Evolutionary conservation across 108 stramenopile species (phyloP).

Genomic region (Discostella pseudostelligera): DNA sequence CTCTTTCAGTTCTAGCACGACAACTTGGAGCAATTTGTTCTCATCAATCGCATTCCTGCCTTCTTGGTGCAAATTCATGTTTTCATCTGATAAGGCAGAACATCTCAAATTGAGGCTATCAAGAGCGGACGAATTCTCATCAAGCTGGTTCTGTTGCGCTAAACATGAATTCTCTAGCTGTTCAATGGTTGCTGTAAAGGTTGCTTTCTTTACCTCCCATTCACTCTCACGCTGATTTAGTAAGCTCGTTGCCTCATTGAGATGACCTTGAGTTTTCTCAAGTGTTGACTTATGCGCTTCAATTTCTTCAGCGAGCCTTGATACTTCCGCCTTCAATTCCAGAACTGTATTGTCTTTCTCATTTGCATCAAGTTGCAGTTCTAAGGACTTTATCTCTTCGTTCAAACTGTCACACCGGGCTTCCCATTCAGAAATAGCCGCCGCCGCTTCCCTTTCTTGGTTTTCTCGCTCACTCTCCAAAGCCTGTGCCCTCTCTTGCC

Average conservation of each 20-base stretch:
- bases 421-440: slow-evolving; percentile 70
- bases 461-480: slow-evolving; percentile 14
- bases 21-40: slow-evolving; percentile 41
- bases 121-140: background rate
- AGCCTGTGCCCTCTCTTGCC: background rate
- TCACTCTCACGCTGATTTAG: slow-evolving; percentile 12
- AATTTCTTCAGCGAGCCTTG: slow-evolving; percentile 6
- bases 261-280: slow-evolving; percentile 6
- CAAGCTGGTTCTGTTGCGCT: slow-evolving; percentile 3
- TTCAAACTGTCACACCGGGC: slow-evolving; percentile 47
- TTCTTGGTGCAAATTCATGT: slow-evolving; percentile 7
- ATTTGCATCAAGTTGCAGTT: slow-evolving; percentile 15
- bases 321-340: slow-evolving; percentile 1
- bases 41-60: slow-evolving; percentile 24
- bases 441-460: slow-evolving; percentile 58
- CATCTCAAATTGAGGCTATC: slow-evolving; percentile 15
- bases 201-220: slow-evolving; percentile 11
- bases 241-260: slow-evolving; percentile 8
- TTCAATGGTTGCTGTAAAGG: slow-evolving; percentile 11
- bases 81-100: slow-evolving; percentile 25
- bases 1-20: slow-evolving; percentile 57
- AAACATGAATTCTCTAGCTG: slow-evolving; percentile 6
- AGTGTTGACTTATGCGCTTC: background rate
- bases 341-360: slow-evolving; percentile 10
- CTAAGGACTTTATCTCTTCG: slow-evolving; percentile 34